phyloP scores from a whole-genome alignment of 768 basidiomycete genomes.

The Kwoniella heveanensis region DNA sequence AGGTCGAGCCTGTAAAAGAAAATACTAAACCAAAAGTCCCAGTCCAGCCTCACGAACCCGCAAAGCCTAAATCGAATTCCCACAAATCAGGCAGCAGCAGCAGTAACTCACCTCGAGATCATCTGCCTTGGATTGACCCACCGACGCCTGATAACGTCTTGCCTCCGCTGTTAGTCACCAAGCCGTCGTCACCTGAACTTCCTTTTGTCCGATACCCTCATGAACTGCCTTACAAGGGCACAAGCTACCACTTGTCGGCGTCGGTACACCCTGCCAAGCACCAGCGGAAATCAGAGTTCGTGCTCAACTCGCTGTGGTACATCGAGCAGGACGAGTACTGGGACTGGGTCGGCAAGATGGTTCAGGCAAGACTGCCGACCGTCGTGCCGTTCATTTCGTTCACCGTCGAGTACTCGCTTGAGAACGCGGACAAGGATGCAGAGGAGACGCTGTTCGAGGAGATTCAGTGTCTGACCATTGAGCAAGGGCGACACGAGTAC shows the following conservation, averaged over 20 bases:
- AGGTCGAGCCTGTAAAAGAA: background rate
- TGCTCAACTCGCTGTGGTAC: conserved; percentile 10
- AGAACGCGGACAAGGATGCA: background rate
- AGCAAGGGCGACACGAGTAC: conserved; percentile 14
- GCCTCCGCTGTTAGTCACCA: background rate
- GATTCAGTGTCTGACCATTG: background rate
- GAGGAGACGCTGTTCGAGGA: background rate
- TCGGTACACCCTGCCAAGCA: conserved; percentile 8
- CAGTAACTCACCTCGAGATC: background rate
- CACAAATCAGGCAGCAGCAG: background rate
- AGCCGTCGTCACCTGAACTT: background rate
- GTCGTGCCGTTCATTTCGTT: background rate
- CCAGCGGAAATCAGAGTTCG: background rate
- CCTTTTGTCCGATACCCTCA: conserved; percentile 3
- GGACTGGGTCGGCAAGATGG: conserved; percentile 5
- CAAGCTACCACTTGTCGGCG: conserved; percentile 3
- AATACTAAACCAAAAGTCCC: background rate
- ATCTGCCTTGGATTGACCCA: background rate
- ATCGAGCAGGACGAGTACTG: conserved; percentile 11
- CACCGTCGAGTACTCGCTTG: background rate
- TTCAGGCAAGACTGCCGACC: conserved; percentile 3
- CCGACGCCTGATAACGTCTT: background rate
- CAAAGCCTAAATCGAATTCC: background rate
- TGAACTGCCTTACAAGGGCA: conserved; percentile 4
- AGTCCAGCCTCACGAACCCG: background rate